A percentile compares a stretch with the other conserved stretches of the same genome.
Conservation (phyloP, 2,329 filamentous ascomycete genomes). For the Fusarium subtropicale region DNA sequence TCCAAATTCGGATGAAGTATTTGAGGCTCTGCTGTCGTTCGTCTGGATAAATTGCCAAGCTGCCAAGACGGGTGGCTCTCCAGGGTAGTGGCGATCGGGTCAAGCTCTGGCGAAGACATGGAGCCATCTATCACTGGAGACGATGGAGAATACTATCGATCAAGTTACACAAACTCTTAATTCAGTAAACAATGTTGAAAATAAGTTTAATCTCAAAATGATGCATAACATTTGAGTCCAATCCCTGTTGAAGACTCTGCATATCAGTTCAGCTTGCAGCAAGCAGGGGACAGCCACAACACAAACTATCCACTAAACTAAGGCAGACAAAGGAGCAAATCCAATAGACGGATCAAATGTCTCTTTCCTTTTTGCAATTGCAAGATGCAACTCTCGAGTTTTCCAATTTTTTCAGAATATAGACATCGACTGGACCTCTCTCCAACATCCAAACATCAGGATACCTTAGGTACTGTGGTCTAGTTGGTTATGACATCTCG, state of each 20-base stretch:
- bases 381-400: too few relatives aligned
- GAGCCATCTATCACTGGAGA: not conserved
- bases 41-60: constrained; percentile 6
- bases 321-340: not conserved
- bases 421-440: accelerated
- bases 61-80: constrained; percentile 19
- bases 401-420: not conserved
- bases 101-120: not conserved
- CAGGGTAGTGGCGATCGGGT: not conserved
- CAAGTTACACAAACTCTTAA: not conserved
- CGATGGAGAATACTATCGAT: not conserved
- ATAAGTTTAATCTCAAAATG: not conserved
- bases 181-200: not conserved
- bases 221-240: not conserved
- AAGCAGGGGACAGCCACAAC: not conserved
- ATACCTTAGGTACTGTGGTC: constrained; percentile 34
- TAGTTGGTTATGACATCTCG: constrained; percentile 44
- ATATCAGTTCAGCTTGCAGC: not conserved
- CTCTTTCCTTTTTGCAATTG: not conserved
- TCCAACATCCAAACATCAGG: not conserved
- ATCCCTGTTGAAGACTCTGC: not conserved
- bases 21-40: constrained; percentile 18
- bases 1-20: not conserved
- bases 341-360: not conserved
- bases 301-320: not conserved